Evolutionary conservation across 1,139 yeast species (phyloP).

Genomic region (Zhuliangozyma parablackwelliae): DNA sequence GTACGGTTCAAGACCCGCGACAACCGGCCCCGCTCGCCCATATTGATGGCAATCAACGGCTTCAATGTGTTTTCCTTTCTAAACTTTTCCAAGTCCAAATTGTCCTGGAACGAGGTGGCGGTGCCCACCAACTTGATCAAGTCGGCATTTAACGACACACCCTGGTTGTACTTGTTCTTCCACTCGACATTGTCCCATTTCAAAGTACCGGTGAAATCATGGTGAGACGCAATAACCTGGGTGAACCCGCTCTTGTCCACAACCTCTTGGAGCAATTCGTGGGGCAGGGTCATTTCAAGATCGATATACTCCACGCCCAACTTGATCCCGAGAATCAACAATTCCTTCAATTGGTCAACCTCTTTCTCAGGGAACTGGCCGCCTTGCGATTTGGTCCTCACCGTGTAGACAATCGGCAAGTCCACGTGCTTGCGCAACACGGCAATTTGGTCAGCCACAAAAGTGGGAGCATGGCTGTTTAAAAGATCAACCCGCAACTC

Average conservation of each 20-base stretch:
- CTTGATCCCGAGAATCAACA: constrained; percentile 62
- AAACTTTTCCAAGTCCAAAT: constrained; percentile 66
- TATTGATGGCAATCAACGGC: constrained; percentile 82
- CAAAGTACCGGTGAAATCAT: constrained; percentile 59
- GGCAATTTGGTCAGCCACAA: constrained; percentile 73
- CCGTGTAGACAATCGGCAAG: constrained; percentile 77
- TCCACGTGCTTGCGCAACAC: constrained; percentile 55
- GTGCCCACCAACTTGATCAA: constrained; percentile 79
- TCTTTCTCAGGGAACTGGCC: constrained; percentile 63
- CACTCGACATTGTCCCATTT: constrained; percentile 71
- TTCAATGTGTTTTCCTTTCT: constrained; percentile 45
- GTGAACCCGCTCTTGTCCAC: constrained; percentile 49
- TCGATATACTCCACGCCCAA: constrained; percentile 58
- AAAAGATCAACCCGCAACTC: constrained; percentile 79
- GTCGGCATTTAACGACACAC: constrained; percentile 63
- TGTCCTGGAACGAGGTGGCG: constrained; percentile 63
- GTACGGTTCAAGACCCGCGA: constrained; percentile 72
- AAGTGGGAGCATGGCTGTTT: constrained; percentile 43
- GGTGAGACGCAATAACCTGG: constrained; percentile 77
- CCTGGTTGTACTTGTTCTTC: constrained; percentile 68
- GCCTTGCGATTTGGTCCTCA: constrained; percentile 77
- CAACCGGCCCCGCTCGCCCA: constrained; percentile 71
- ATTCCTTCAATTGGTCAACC: constrained; percentile 45
- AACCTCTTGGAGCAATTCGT: constrained; percentile 24
- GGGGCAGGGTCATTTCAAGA: constrained; percentile 45